Evolutionary conservation across 208 protist genomes (phyloP).

Genomic region (Strigomonas galati): DNA sequence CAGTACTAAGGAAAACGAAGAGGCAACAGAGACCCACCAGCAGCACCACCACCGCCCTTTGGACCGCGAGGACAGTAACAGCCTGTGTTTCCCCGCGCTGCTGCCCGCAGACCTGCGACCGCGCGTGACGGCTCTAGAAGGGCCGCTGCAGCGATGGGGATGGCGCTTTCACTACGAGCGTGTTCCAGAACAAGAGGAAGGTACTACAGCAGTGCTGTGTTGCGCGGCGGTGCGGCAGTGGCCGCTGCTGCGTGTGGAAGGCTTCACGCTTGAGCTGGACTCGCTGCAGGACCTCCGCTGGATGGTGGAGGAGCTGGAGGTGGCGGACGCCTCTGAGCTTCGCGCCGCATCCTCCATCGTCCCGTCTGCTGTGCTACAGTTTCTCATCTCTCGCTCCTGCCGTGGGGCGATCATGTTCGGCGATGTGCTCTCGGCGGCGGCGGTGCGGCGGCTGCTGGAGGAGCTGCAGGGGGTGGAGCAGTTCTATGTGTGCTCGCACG

Average conservation of each 20-base stretch:
- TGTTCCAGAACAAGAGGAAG: neutral
- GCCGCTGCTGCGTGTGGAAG: constrained; percentile 50
- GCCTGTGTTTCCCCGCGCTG: constrained; percentile 7
- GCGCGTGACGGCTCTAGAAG: constrained; percentile 35
- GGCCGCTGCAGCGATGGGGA: constrained; percentile 50
- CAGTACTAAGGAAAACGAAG: too few relatives aligned
- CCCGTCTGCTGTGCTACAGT: constrained; percentile 54
- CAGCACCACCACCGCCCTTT: too few relatives aligned
- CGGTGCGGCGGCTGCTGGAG: constrained; percentile 24
- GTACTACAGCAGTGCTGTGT: neutral
- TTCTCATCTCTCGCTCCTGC: constrained; percentile 75
- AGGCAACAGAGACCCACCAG: too few relatives aligned
- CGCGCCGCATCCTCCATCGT: constrained; percentile 20
- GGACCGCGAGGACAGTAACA: neutral
- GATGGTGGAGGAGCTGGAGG: constrained; percentile 58
- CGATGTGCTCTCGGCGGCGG: constrained; percentile 29
- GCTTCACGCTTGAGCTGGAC: constrained; percentile 27
- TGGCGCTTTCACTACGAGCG: constrained; percentile 48
- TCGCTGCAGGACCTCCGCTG: constrained; percentile 33
- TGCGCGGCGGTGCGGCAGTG: constrained; percentile 40
- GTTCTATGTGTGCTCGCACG: constrained; percentile 74
- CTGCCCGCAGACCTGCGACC: constrained; percentile 37
- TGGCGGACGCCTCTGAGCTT: constrained; percentile 8
- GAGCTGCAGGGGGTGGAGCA: constrained; percentile 41
- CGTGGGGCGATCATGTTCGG: constrained; percentile 82